Evolutionary conservation across 257 asterid genomes (phyloP).

Genomic region (Osmanthus fragrans): DNA sequence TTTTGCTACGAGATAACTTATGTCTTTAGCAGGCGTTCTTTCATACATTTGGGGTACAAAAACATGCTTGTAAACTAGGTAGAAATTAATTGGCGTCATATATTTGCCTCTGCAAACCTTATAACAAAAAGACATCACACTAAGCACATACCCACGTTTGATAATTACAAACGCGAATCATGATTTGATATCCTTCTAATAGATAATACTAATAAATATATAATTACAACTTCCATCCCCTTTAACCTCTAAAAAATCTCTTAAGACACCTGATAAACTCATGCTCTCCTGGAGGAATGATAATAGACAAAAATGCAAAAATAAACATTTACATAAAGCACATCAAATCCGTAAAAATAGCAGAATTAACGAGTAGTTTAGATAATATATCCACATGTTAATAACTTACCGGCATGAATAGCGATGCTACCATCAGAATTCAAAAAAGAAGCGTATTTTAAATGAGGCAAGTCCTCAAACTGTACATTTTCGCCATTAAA

Average conservation of each 20-base stretch:
- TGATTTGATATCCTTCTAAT: neutral
- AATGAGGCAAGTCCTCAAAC: slow-evolving; percentile 46
- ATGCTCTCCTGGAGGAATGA: neutral
- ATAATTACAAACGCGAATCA: neutral
- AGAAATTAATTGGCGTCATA: neutral
- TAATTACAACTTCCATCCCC: no score
- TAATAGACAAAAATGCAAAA: neutral
- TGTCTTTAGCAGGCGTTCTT: neutral
- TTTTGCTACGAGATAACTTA: neutral
- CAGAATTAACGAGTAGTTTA: neutral
- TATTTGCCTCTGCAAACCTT: neutral
- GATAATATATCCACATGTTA: neutral
- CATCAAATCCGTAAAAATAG: neutral
- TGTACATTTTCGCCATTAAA: slow-evolving; percentile 46
- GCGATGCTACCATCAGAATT: slow-evolving; percentile 80
- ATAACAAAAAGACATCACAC: neutral
- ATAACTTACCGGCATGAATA: slow-evolving; percentile 83
- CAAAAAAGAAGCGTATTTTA: slow-evolving; percentile 65
- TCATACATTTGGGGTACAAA: neutral
- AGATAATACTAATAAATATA: neutral
- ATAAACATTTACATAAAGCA: neutral
- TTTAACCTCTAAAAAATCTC: neutral
- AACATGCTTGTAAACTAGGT: neutral
- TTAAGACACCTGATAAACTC: neutral
- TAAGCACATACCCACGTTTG: neutral